Evolutionary conservation across 2,329 filamentous ascomycete species (phyloP).

Genomic region (Colletotrichum endophyticum): DNA sequence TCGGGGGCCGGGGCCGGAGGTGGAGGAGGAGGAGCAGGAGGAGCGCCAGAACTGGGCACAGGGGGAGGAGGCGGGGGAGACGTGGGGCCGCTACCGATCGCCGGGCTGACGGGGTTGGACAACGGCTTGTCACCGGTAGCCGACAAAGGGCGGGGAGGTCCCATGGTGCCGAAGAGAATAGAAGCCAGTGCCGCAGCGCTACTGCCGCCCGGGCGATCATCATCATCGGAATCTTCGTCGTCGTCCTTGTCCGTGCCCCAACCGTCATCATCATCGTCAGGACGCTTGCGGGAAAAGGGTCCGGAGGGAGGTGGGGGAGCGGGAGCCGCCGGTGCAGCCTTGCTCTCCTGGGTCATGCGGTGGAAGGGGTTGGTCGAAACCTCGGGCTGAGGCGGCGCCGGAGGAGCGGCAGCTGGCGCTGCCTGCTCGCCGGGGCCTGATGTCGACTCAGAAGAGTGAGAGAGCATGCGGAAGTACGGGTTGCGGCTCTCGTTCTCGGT

Average conservation of each 20-base stretch:
- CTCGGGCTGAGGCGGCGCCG: slow-evolving; percentile 45
- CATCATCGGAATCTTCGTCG: slow-evolving; percentile 71
- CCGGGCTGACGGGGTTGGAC: slow-evolving; percentile 41
- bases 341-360: slow-evolving; percentile 73
- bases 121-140: slow-evolving; percentile 75
- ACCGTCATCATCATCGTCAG: slow-evolving; percentile 71
- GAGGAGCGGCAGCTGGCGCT: slow-evolving; percentile 46
- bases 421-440: slow-evolving; percentile 46
- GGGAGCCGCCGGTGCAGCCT: slow-evolving; percentile 39
- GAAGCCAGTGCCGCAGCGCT: slow-evolving; percentile 92
- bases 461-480: slow-evolving; percentile 91
- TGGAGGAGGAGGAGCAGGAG: slow-evolving; percentile 35
- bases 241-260: slow-evolving; percentile 80
- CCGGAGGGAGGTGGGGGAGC: slow-evolving; percentile 49
- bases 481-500: slow-evolving; percentile 85
- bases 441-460: slow-evolving; percentile 66
- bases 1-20: slow-evolving; percentile 26
- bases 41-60: slow-evolving; percentile 24
- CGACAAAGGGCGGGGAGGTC: slow-evolving; percentile 85
- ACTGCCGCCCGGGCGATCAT: slow-evolving; percentile 78
- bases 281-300: slow-evolving; percentile 58
- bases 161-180: slow-evolving; percentile 97
- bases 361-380: slow-evolving; percentile 96
- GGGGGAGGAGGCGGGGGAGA: slow-evolving; percentile 36
- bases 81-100: slow-evolving; percentile 41